Percentiles rank a stretch among this genome's conserved stretches.
phyloP scores from a whole-genome alignment of 805 yeast species.

The Kodamaea kakaduensis region DNA sequence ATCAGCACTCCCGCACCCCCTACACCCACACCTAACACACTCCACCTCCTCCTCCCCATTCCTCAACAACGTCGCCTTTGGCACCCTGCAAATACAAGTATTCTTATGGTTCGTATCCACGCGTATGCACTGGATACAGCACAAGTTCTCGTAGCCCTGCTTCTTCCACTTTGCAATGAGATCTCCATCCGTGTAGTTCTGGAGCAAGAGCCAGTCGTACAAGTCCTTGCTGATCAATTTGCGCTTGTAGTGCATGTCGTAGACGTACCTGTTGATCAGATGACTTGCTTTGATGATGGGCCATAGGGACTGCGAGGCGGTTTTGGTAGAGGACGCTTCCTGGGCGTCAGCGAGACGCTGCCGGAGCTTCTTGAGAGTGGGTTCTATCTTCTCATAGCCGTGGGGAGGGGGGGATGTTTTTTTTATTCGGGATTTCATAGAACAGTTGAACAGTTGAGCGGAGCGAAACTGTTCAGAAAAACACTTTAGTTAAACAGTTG shows the following conservation, averaged over 20 bases:
- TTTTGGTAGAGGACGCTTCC: conserved; percentile 23
- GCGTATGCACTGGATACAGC: conserved; percentile 78
- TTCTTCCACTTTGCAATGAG: conserved; percentile 80
- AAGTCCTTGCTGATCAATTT: conserved; percentile 62
- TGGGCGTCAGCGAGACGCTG: conserved; percentile 52
- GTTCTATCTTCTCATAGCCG: conserved; percentile 66
- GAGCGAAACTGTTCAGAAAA: no score
- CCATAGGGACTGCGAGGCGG: conserved; percentile 60
- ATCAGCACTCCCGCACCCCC: conserved; percentile 78
- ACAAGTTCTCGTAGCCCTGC: conserved; percentile 80
- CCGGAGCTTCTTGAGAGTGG: conserved; percentile 59
- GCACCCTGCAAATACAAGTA: conserved; percentile 85
- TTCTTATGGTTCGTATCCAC: conserved; percentile 57
- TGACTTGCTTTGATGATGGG: conserved; percentile 67
- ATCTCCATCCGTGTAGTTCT: conserved; percentile 61
- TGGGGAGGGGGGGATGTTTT: conserved; percentile 50
- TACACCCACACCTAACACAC: conserved; percentile 81
- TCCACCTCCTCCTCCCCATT: conserved; percentile 33
- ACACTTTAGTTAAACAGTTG: no score
- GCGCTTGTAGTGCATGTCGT: conserved; percentile 66
- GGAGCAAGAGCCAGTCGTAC: conserved; percentile 69
- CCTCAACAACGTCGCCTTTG: conserved; percentile 48
- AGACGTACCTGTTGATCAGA: conserved; percentile 72
- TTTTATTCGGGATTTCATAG: conserved; percentile 7
- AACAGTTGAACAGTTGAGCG: no score